Evolutionary conservation across 1,139 yeast genomes (phyloP).

Genomic region (Diutina ranongensis): DNA sequence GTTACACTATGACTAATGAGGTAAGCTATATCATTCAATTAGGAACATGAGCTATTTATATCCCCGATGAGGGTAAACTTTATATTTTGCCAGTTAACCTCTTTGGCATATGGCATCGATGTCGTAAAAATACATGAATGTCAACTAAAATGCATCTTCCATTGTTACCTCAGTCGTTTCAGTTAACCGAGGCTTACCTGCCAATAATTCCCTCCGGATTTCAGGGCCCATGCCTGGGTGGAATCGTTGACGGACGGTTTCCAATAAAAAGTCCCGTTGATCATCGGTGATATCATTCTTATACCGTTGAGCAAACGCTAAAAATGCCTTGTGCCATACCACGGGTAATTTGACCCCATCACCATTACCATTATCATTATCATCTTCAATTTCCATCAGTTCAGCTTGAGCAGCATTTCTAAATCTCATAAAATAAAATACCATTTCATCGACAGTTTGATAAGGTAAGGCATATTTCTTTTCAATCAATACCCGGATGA

Average conservation of each 20-base stretch:
- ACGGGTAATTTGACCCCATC: constrained; percentile 63
- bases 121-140: too few relatives aligned
- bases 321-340: constrained; percentile 93
- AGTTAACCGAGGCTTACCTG: constrained; percentile 35
- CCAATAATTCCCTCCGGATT: constrained; percentile 82
- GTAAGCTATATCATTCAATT: too few relatives aligned
- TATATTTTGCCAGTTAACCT: too few relatives aligned
- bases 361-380: constrained; percentile 10
- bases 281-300: constrained; percentile 96
- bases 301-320: constrained; percentile 90
- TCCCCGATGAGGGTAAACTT: too few relatives aligned
- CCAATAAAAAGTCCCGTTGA: constrained; percentile 87
- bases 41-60: too few relatives aligned
- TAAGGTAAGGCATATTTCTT: constrained; percentile 95
- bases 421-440: constrained; percentile 90
- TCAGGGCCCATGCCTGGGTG: constrained; percentile 90
- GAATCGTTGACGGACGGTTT: constrained; percentile 80
- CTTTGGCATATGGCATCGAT: too few relatives aligned
- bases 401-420: constrained; percentile 36
- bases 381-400: constrained; percentile 10
- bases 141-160: constrained; percentile 27
- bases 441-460: constrained; percentile 89
- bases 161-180: constrained; percentile 20
- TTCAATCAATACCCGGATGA: constrained; percentile 79
- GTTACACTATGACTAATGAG: too few relatives aligned